A percentile compares a stretch with the other conserved stretches of the same genome.
phyloP scores from a whole-genome alignment of 768 basidiomycete species.

The Lactarius hengduanensis region DNA sequence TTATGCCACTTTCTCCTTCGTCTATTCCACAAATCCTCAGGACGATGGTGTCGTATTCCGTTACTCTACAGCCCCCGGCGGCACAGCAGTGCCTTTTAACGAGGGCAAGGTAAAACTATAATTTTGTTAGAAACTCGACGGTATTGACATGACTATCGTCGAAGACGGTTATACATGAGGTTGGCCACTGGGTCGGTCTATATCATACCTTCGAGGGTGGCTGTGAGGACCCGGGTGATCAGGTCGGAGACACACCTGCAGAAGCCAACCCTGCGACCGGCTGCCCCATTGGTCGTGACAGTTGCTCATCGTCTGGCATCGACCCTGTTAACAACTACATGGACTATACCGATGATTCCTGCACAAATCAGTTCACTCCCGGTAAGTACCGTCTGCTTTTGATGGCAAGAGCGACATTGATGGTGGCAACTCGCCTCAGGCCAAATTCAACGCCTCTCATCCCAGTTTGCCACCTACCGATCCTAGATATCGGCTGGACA shows the following conservation, averaged over 20 bases:
- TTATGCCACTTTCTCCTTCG: slow-evolving; percentile 52
- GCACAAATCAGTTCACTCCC: slow-evolving; percentile 50
- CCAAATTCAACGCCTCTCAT: slow-evolving; percentile 40
- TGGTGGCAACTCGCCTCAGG: slow-evolving; percentile 6
- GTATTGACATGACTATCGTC: neutral
- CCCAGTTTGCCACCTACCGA: slow-evolving; percentile 47
- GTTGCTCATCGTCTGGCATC: slow-evolving; percentile 33
- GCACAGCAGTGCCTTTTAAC: slow-evolving; percentile 43
- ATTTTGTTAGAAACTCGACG: neutral
- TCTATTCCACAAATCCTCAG: slow-evolving; percentile 37
- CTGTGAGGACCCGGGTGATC: slow-evolving; percentile 43
- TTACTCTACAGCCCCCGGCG: slow-evolving; percentile 41
- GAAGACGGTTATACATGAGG: slow-evolving; percentile 54
- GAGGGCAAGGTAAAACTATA: slow-evolving; percentile 21
- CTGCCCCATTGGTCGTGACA: slow-evolving; percentile 38
- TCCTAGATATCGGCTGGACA: slow-evolving; percentile 18
- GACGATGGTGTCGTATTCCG: slow-evolving; percentile 50
- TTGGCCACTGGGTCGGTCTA: slow-evolving; percentile 60
- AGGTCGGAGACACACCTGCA: slow-evolving; percentile 49
- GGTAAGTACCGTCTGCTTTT: slow-evolving; percentile 32
- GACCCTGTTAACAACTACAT: slow-evolving; percentile 55
- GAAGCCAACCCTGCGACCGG: slow-evolving; percentile 43
- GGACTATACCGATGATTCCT: slow-evolving; percentile 52
- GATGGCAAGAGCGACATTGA: neutral
- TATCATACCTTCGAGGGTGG: slow-evolving; percentile 61